Evolutionary conservation across 75 land plant species (phyloP), one percentile per base, ranked within the genome.

Genomic region (Pinus albicaulis): DNA sequence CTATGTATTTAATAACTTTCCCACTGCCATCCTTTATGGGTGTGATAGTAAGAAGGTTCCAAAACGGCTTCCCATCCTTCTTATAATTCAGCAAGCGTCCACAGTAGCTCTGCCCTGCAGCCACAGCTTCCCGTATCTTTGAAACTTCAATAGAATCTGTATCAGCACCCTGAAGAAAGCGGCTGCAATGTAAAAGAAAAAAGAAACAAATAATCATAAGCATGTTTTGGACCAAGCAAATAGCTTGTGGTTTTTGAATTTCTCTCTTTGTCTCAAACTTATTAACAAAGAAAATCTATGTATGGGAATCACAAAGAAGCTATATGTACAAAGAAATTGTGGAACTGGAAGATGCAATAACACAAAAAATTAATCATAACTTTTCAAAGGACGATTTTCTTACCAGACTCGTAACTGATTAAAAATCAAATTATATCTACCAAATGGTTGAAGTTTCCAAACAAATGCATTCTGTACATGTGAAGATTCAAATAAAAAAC

Each of bases 31-130:
- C 90, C 76, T 88, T 87, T 73, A 93, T 92, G 10, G 96, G 96
- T 24, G 96, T 85, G 24, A 92, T 70, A 15, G 96, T 93, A 12
- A 93, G 85, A 65, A 93, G 85, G 69, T 93, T 93, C 96, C 96
- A 93, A 72, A 93, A 93, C 11, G 90, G 84, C 15, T 87, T 86
- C 0, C 96, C 95, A 83, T 93, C 79, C 77, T 92, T 92, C 82
- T 88, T 92, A 81, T 93, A 93, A 79, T 93, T 93, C 57, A 93
- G 75, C 41, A 93, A 76, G 61, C 96, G 86, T 12, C 96, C 96
- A 74, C 96, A 93, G 80, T 85, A 93, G 75, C 83, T 92, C 66
- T 83, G 81, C 31, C 92, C 92, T 12, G 56, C 60, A 36, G 70
- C 68, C 65, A 92, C 72, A 16, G 92, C 92, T 53, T 78, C 81